A percentile compares a stretch with the other conserved stretches of the same genome.
Evolutionary conservation across 805 yeast genomes (phyloP).

Genomic region (Hanseniaspora meyeri): DNA sequence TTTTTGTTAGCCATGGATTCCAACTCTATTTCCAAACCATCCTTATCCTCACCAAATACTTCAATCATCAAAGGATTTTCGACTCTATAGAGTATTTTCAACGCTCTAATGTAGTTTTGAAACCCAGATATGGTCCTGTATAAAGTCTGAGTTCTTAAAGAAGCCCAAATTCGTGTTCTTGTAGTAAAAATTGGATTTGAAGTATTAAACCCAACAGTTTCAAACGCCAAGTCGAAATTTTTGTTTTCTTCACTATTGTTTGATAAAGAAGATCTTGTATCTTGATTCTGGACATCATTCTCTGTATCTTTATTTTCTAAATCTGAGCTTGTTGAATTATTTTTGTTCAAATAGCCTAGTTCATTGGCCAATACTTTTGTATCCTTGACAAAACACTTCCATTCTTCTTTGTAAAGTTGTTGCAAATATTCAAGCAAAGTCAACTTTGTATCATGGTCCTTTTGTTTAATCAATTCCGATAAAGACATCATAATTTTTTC

Average conservation of each 20-base stretch:
- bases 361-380: constrained; percentile 53
- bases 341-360: constrained; percentile 30
- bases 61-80: constrained; percentile 49
- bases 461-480: constrained; percentile 66
- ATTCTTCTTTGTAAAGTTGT: constrained; percentile 56
- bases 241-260: constrained; percentile 26
- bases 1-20: constrained; percentile 67
- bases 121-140: constrained; percentile 78
- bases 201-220: constrained; percentile 60
- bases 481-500: constrained; percentile 69
- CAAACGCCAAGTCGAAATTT: constrained; percentile 54
- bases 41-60: constrained; percentile 36
- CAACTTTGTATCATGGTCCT: constrained; percentile 43
- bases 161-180: constrained; percentile 79
- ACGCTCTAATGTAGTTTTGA: constrained; percentile 63
- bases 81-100: constrained; percentile 52
- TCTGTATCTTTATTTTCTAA: constrained; percentile 16
- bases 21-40: constrained; percentile 49
- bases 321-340: constrained; percentile 6
- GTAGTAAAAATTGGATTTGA: constrained; percentile 50
- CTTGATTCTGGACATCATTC: neutral
- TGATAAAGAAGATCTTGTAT: constrained; percentile 17
- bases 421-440: constrained; percentile 74
- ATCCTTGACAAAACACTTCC: constrained; percentile 71
- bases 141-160: constrained; percentile 69